Evolutionary conservation across 2,329 filamentous ascomycete species (phyloP).

Genomic region (Xylariaceae sp.): DNA sequence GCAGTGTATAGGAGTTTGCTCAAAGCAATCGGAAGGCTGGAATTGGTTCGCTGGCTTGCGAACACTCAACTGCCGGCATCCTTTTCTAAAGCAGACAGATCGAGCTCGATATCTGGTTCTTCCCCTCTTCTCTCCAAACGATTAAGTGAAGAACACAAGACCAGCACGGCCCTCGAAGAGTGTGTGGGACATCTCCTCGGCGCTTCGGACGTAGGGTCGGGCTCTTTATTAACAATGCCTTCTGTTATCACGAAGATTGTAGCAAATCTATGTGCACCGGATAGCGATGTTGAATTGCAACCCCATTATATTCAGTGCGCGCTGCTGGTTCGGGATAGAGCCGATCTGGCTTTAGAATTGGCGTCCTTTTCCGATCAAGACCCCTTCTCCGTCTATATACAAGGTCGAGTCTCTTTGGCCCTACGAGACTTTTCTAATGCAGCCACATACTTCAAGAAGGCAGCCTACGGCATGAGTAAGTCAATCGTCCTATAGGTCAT

Average conservation of each 20-base stretch:
- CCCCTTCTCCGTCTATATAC: slow-evolving; percentile 78
- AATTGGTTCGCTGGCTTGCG: slow-evolving; percentile 74
- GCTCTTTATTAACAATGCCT: slow-evolving; percentile 43
- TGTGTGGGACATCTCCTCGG: slow-evolving; percentile 69
- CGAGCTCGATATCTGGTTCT: slow-evolving; percentile 43
- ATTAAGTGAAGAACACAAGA: slow-evolving; percentile 51
- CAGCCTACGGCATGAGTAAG: slow-evolving; percentile 82
- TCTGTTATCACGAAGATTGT: slow-evolving; percentile 70
- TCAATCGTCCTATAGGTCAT: slow-evolving; percentile 28
- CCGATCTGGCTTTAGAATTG: slow-evolving; percentile 65
- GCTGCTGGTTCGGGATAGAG: slow-evolving; percentile 62
- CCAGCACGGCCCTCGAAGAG: slow-evolving; percentile 64
- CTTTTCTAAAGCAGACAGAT: slow-evolving; percentile 48
- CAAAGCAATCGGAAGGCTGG: slow-evolving; percentile 72
- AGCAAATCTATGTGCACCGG: slow-evolving; percentile 66
- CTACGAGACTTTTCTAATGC: slow-evolving; percentile 77
- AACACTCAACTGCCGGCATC: slow-evolving; percentile 62
- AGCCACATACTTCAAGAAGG: slow-evolving; percentile 78
- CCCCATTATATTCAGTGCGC: slow-evolving; percentile 67
- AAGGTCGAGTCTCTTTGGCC: slow-evolving; percentile 78
- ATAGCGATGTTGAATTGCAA: slow-evolving; percentile 70
- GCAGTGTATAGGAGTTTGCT: slow-evolving; percentile 73
- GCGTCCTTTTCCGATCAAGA: slow-evolving; percentile 61
- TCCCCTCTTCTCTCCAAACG: slow-evolving; percentile 47
- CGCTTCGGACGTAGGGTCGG: slow-evolving; percentile 56